Percentiles rank a stretch among this genome's conserved stretches.
These are phyloP conservation scores for Sugiyamaella qingdaonensis DNA, from an alignment of 805 yeast species.

Conservation along the genomic window DNA sequence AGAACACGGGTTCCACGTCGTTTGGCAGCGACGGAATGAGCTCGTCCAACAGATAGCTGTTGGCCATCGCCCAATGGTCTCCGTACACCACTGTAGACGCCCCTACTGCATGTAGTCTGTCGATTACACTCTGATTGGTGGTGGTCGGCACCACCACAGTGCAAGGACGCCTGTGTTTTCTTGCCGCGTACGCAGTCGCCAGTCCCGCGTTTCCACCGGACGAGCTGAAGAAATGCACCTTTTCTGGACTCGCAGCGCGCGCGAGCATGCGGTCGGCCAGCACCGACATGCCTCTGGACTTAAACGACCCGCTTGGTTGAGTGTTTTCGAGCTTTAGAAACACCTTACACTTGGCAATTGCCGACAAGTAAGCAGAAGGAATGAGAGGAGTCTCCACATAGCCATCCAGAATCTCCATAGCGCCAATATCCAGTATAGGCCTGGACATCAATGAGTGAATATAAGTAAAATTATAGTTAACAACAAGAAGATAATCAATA, in stretches of 20 bases:
- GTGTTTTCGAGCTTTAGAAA: conserved; percentile 79
- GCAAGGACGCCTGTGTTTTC: conserved; percentile 49
- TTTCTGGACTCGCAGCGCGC: conserved; percentile 29
- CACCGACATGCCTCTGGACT: conserved; percentile 82
- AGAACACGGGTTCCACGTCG: conserved; percentile 69
- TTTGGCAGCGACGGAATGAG: conserved; percentile 55
- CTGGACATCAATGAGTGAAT: too few species aligned
- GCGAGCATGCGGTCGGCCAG: conserved; percentile 48
- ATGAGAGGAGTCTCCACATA: conserved; percentile 56
- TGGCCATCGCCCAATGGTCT: conserved; percentile 78
- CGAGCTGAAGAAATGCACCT: conserved; percentile 61
- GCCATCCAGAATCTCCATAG: conserved; percentile 7
- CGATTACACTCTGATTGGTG: conserved; percentile 44
- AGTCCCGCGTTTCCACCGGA: conserved; percentile 98
- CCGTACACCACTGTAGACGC: conserved; percentile 56
- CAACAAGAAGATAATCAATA: too few species aligned
- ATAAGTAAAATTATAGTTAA: too few species aligned
- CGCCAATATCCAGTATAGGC: neutral
- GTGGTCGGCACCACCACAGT: conserved; percentile 59
- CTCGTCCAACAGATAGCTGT: conserved; percentile 60
- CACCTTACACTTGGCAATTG: conserved; percentile 62
- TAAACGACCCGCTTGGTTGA: conserved; percentile 89
- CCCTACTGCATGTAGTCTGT: conserved; percentile 43
- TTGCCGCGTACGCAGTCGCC: conserved; percentile 89
- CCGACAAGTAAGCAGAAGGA: conserved; percentile 66